phyloP scores from a whole-genome alignment of 805 yeast genomes.

The Candida stauntonica region DNA sequence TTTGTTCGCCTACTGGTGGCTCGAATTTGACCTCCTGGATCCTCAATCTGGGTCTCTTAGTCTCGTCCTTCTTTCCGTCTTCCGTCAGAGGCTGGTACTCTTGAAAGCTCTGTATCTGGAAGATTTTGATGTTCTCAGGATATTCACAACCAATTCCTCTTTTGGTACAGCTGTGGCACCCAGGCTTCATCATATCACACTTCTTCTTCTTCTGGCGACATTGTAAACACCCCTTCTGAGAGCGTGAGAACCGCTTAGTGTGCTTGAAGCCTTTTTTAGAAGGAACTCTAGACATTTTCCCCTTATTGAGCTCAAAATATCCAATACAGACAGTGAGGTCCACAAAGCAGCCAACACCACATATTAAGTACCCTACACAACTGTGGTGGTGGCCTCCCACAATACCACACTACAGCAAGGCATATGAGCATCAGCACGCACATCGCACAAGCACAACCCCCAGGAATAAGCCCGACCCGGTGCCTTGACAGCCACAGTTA shows the following conservation, averaged over 20 bases:
- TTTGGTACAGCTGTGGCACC: constrained; percentile 24
- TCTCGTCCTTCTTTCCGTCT: background rate
- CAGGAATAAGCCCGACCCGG: background rate
- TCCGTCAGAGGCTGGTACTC: background rate
- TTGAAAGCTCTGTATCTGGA: constrained; percentile 11
- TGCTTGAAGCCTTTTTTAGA: constrained; percentile 20
- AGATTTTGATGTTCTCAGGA: constrained; percentile 26
- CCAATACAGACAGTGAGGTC: too few species aligned
- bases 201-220: constrained; percentile 30
- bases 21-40: constrained; percentile 5
- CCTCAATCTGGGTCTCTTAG: background rate
- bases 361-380: background rate
- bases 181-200: constrained; percentile 27
- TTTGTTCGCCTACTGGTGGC: too few species aligned
- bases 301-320: too few species aligned
- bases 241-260: constrained; percentile 26
- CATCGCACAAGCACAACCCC: too few species aligned
- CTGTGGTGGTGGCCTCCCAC: background rate
- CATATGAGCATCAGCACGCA: too few species aligned
- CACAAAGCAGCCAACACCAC: too few species aligned
- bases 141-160: constrained; percentile 23
- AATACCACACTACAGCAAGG: too few species aligned
- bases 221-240: constrained; percentile 27
- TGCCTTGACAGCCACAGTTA: background rate
- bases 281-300: too few species aligned